Conservation (phyloP, 441 rosid species). For the Isatis lusitanica region DNA sequence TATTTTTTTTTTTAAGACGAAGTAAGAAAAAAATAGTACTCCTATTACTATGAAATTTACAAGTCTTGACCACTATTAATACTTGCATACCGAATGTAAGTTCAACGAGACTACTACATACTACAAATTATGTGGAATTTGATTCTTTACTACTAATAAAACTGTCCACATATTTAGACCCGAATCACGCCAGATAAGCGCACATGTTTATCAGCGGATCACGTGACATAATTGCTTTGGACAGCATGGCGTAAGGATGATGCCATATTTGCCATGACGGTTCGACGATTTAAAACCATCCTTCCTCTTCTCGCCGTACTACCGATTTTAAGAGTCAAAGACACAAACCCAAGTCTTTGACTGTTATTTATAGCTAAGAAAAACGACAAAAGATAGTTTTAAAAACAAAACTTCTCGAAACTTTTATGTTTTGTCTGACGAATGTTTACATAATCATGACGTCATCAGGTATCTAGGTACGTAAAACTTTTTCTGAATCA, state of each 20-base stretch:
- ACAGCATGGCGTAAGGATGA: constrained; percentile 17
- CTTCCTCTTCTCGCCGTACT: neutral
- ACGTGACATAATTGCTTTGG: neutral
- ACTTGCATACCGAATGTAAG: neutral
- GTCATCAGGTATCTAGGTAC: neutral
- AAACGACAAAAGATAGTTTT: neutral
- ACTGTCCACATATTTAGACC: neutral
- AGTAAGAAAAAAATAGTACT: neutral
- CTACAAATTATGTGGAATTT: neutral
- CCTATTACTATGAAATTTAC: neutral
- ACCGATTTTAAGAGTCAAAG: constrained; percentile 11
- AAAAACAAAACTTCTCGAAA: neutral
- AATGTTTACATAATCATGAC: constrained; percentile 10
- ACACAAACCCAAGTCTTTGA: constrained; percentile 7
- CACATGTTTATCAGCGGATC: constrained; percentile 9
- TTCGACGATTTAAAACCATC: neutral
- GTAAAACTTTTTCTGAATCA: neutral
- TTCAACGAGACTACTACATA: neutral
- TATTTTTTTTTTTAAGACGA: neutral
- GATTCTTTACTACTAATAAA: neutral
- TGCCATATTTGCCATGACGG: neutral
- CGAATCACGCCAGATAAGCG: neutral
- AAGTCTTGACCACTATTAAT: neutral
- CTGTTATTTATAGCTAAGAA: neutral
- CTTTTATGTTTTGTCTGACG: constrained; percentile 10